Evolutionary conservation across 176 grass and related monocot genomes (phyloP), one percentile per base, ranked within the genome.

Genomic region (Rhipidocladum racemiflorum): DNA sequence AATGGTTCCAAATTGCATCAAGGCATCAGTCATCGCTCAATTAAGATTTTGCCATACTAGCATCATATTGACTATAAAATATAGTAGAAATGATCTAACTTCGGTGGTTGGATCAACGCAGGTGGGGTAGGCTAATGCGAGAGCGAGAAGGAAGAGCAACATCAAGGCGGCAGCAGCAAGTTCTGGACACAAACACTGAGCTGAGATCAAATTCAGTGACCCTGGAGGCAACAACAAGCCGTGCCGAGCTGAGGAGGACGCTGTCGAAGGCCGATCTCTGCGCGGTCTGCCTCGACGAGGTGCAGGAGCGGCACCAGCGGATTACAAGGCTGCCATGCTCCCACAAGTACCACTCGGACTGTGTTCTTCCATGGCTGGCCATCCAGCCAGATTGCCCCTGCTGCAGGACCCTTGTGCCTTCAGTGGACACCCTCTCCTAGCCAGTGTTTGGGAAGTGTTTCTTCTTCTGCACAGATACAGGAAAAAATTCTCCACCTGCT

Each of bases 341-440:
- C 16, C 94, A 97, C 88, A 85, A 87, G 83, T 92, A 89, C 85
- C 92, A 97, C 79, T 89, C 94, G 0, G 89, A 94, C 17, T 97
- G 94, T 45, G 85, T 97, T 5, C 89, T 97, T 21, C 94, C 94
- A 0, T 97, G 94, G 94, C 87, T 97, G 9, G 89, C 91, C 61
- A 68, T 80, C 46, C 89, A 94, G 14, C 86, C 88, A 0, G 88
- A 94, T 25, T 97, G 95, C 74, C 90, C 92, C 0, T 94, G 95
- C 64, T 97, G 90, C 70, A 73, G 90, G 46, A 87, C 84, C 7
- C 79, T 43, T 30, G 92, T 97, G 21, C 83, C 94, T 2, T 44
- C 43, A 2, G 35, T 61, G 39, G 38, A 43, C 17, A 57, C 16
- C 0, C 21, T 86, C 55, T 66, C 51, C 51, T 53, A 53, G 49